Evolutionary conservation across 2,329 filamentous ascomycete species (phyloP).

Genomic region (Colletotrichum echinochloae): DNA sequence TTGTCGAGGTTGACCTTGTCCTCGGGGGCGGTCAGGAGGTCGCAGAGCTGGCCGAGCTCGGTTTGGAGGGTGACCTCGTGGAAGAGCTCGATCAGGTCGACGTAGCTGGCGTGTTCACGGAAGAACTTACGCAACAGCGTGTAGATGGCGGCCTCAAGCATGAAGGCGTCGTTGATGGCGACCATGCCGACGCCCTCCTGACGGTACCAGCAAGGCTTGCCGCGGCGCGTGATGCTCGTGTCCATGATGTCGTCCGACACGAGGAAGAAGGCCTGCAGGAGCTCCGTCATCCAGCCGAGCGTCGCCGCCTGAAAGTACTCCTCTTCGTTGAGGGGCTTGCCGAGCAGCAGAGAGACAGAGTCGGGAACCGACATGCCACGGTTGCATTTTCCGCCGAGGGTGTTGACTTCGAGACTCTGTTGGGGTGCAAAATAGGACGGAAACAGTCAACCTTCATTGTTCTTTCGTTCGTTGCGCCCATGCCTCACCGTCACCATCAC

Average conservation of each 20-base stretch:
- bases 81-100: conserved; percentile 95
- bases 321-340: conserved; percentile 76
- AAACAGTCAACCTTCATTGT: conserved; percentile 5
- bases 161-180: conserved; percentile 98
- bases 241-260: conserved; percentile 99
- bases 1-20: conserved; percentile 93
- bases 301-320: conserved; percentile 91
- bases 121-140: conserved; percentile 94
- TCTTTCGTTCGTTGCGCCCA: neutral
- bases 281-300: conserved; percentile 97
- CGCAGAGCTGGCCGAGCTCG: conserved; percentile 93
- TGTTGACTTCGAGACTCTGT: conserved; percentile 86
- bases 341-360: conserved; percentile 83
- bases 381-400: conserved; percentile 96
- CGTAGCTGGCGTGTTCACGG: conserved; percentile 85
- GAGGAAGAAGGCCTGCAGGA: conserved; percentile 98
- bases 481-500: neutral
- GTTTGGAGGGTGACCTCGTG: conserved; percentile 95
- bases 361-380: conserved; percentile 98
- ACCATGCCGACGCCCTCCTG: conserved; percentile 91
- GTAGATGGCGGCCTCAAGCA: conserved; percentile 94
- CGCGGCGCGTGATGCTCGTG: conserved; percentile 90
- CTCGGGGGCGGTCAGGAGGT: conserved; percentile 95
- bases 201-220: conserved; percentile 96
- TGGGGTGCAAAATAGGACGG: conserved; percentile 12